Evolutionary conservation across 805 yeast species (phyloP).

Genomic region (Lipomyces kockii): DNA sequence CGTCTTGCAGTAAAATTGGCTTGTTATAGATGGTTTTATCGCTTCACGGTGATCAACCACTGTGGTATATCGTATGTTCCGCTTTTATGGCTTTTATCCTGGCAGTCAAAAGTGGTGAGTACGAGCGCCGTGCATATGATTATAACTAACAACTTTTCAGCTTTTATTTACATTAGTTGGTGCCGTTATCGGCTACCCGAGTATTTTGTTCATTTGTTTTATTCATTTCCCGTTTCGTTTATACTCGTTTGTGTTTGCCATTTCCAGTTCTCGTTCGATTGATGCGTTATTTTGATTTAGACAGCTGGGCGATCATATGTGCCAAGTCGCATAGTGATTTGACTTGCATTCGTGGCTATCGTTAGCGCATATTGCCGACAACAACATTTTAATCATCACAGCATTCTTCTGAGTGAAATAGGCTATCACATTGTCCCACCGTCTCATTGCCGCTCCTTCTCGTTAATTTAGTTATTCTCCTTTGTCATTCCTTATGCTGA

Average conservation of each 20-base stretch:
- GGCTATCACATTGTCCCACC: not conserved
- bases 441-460: not conserved
- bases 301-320: not conserved
- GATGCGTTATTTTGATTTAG: not conserved
- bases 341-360: not conserved
- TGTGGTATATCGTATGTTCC: not conserved
- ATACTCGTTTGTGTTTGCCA: not conserved
- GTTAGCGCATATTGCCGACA: not conserved
- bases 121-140: not conserved
- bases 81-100: not conserved
- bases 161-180: not conserved
- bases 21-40: not conserved
- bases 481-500: not conserved
- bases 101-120: constrained; percentile 4
- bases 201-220: not conserved
- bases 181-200: not conserved
- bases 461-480: not conserved
- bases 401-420: not conserved
- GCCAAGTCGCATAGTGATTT: not conserved
- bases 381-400: not conserved
- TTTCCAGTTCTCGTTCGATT: not conserved
- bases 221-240: constrained; percentile 4
- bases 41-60: not conserved
- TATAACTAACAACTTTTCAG: not conserved
- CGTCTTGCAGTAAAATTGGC: not conserved